Base-by-base conservation (phyloP, 495 filamentous ascomycete genomes). In the Melanomma pulvis-pyrius region DNA sequence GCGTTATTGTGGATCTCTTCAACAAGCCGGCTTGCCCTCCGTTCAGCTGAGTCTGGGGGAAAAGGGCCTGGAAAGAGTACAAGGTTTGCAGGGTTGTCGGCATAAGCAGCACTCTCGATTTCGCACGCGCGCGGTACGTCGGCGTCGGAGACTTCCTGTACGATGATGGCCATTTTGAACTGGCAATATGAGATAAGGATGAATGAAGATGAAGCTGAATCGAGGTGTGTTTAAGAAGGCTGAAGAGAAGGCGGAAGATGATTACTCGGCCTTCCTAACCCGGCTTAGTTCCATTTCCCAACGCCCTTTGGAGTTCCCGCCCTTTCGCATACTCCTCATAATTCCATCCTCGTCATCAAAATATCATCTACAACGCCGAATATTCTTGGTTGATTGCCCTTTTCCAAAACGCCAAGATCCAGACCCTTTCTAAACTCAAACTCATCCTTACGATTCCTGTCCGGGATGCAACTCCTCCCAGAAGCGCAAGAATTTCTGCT, bases 71-170 rank as follows among this genome's bases (percentile, higher is more conserved):
- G 61, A 28, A 63, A 63, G 1, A 63, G 52, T 17, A 57, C 28
- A 0, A 28, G n/a, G 19, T 30, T 48, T 17, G 39, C 17, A 22
- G 32, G 50, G 25, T 48, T 56, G 30, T 55, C 46, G 15, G 50
- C 34, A 57, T 55, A 55, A 13, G 61, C 61, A 21, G 36, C 50
- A 11, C n/a, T 9, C 21, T 48, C 61, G 12, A 61, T 49, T 52
- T 65, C 52, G 24, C 55, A 66, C 6, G 63, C 55, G 3, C 48
- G 55, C 13, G 48, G 54, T n/a, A 66, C 48, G 22, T 66, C 63
- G 1, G 63, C 21, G n/a, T 66, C 63, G n/a, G 29, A 25, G 15
- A 48, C 63, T 53, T 60, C 63, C 59, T 60, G 54, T n/a, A 60
- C 63, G 1, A 60, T n/a, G 55, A 60, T 66, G 12, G 22, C 15